These are phyloP conservation scores for Penicillium cosmopolitanum DNA, from an alignment of 495 filamentous ascomycete genomes.

Conservation along the genomic window DNA sequence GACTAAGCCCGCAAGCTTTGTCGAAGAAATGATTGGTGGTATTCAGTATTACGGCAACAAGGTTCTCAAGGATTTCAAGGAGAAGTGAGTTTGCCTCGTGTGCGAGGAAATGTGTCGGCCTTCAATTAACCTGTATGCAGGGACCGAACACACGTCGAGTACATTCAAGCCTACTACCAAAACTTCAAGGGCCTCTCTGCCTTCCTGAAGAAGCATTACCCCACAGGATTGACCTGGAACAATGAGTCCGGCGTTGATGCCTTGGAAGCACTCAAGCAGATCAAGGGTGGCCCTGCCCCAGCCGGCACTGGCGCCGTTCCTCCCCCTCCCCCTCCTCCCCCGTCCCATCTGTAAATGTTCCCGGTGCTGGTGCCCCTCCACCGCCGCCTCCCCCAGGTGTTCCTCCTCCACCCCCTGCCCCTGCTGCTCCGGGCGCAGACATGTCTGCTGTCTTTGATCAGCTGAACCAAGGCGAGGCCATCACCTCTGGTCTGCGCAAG, in stretches of 20 bases:
- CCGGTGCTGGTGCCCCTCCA: constrained; percentile 73
- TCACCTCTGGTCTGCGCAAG: constrained; percentile 87
- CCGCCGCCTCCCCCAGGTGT: constrained; percentile 66
- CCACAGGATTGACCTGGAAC: constrained; percentile 86
- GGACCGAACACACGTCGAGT: constrained; percentile 78
- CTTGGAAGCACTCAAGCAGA: constrained; percentile 66
- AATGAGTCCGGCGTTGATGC: constrained; percentile 73
- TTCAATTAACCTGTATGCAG: constrained; percentile 39
- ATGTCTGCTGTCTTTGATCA: constrained; percentile 87
- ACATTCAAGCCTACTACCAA: constrained; percentile 84
- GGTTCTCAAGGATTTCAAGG: constrained; percentile 85
- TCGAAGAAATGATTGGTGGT: constrained; percentile 74
- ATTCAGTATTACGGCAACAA: constrained; percentile 92
- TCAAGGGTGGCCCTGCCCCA: constrained; percentile 56
- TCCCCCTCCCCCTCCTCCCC: constrained; percentile 61
- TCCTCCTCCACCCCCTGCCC: constrained; percentile 34
- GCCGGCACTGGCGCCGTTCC: constrained; percentile 43
- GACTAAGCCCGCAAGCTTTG: constrained; percentile 76
- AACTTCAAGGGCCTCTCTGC: constrained; percentile 78
- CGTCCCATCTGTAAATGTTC: constrained; percentile 56
- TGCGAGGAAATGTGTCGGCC: not conserved
- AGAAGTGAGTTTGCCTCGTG: constrained; percentile 65
- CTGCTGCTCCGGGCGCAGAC: constrained; percentile 51
- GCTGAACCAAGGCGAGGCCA: constrained; percentile 81
- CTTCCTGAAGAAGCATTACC: constrained; percentile 81